Evolutionary conservation across 1,139 yeast species (phyloP), one percentile per base, ranked within the genome.

Genomic region (Pichia sp.): DNA sequence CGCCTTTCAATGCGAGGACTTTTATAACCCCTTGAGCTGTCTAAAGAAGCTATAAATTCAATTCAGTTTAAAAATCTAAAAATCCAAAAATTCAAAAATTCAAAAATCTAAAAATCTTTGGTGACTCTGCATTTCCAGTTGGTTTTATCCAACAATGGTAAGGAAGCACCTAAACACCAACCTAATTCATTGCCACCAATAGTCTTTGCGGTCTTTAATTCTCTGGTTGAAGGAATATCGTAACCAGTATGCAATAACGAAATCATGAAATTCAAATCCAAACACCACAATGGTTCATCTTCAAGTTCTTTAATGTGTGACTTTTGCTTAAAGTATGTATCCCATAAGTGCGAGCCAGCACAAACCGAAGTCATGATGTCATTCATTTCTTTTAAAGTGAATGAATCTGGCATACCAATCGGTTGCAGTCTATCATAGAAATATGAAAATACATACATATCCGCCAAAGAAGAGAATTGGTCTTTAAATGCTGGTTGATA

Each of bases 141-240:
- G 11, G 75, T 68, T 51, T 72, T 69, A 52, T 85, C 92, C 55
- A 92, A 71, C 54, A 92, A 70, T 3, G 97, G 97, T 58, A 92
- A 73, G 1, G 97, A 86, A 3, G 98, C 98, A 54, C 99, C 99
- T 51, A 92, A 72, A 68, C 98, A 92, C 99, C 99, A 92, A 34
- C 97, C 98, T 44, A 92, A 72, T 66, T 92, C 98, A 58, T 86
- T 88, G 58, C 81, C 79, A 49, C 80, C 84, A 54, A 92, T 87
- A 60, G 79, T 87, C 68, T 86, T 79, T 7, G 97, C 97, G 6
- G 97, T 92, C 63, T 77, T 84, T 56, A 92, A 78, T 64, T 90
- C 97, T 63, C 98, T 81, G 56, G 74, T 72, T 48, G 85, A 74
- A 49, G 97, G 97, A 55, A 92, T 87, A 55, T 90, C 97, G 66